Conservation (phyloP, 345 rosid species). For the Noccaea bulbosa region DNA sequence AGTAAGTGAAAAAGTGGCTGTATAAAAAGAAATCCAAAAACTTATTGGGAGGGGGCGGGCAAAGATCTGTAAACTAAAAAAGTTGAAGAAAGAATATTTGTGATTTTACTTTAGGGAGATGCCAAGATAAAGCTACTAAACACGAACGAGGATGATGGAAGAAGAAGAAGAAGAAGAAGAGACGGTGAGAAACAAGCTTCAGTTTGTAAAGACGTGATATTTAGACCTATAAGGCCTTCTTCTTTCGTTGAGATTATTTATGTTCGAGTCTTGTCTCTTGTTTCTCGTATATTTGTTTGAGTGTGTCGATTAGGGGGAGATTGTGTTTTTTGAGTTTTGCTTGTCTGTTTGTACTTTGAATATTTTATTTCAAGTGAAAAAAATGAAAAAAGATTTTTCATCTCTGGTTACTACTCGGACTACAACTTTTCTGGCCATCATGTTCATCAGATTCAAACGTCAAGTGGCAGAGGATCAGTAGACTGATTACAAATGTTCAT, state of each 20-base stretch:
- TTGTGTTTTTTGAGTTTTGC: neutral
- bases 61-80: conserved; percentile 26
- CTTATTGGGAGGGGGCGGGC: conserved; percentile 29
- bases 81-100: conserved; percentile 39
- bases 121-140: conserved; percentile 22
- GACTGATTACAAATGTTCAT: no score
- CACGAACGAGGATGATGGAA: conserved; percentile 16
- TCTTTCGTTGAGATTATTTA: conserved; percentile 34
- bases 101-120: conserved; percentile 40
- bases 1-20: conserved; percentile 45
- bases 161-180: conserved; percentile 5
- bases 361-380: neutral
- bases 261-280: conserved; percentile 22
- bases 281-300: conserved; percentile 36
- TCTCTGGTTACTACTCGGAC: no score
- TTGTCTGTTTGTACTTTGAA: neutral
- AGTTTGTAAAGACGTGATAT: neutral
- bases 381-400: no score
- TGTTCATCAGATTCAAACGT: no score
- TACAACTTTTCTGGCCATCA: no score
- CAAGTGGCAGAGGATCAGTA: no score
- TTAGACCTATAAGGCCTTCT: conserved; percentile 13
- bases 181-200: conserved; percentile 30
- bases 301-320: neutral
- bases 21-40: conserved; percentile 34